phyloP scores from a whole-genome alignment of 2,329 filamentous ascomycete species.

The Aureobasidium zeae region DNA sequence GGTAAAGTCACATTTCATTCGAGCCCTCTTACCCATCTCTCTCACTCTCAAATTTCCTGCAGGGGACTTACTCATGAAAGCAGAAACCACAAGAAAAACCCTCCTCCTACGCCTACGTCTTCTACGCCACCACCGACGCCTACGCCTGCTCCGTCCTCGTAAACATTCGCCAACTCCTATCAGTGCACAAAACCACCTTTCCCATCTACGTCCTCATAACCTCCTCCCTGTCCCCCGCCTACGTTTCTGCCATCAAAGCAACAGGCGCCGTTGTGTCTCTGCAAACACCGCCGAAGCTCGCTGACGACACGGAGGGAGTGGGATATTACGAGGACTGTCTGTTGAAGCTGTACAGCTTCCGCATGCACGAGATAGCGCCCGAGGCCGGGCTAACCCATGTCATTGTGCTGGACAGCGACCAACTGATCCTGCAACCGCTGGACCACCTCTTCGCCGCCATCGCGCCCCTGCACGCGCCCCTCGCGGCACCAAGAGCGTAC shows the following conservation, averaged over 20 bases:
- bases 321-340: slow-evolving; percentile 24
- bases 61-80: not conserved
- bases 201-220: slow-evolving; percentile 24
- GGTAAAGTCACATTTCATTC: no score
- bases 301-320: slow-evolving; percentile 7
- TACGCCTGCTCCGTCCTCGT: slow-evolving; percentile 26
- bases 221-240: slow-evolving; percentile 17
- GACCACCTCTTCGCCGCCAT: slow-evolving; percentile 25
- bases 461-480: slow-evolving; percentile 20
- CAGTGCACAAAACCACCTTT: slow-evolving; percentile 18
- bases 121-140: slow-evolving; percentile 24
- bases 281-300: slow-evolving; percentile 20
- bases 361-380: slow-evolving; percentile 24
- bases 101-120: slow-evolving; percentile 23
- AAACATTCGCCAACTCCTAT: slow-evolving; percentile 24
- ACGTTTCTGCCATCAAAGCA: slow-evolving; percentile 19
- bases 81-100: not conserved
- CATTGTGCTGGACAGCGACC: slow-evolving; percentile 24
- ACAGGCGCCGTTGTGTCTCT: slow-evolving; percentile 19
- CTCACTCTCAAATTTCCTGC: not conserved
- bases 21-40: no score
- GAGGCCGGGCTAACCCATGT: slow-evolving; percentile 20
- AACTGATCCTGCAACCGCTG: slow-evolving; percentile 24
- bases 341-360: slow-evolving; percentile 25
- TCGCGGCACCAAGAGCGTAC: slow-evolving; percentile 26